Base-by-base conservation (phyloP, 495 filamentous ascomycete genomes). In the Trichoderma orchidacearum region DNA sequence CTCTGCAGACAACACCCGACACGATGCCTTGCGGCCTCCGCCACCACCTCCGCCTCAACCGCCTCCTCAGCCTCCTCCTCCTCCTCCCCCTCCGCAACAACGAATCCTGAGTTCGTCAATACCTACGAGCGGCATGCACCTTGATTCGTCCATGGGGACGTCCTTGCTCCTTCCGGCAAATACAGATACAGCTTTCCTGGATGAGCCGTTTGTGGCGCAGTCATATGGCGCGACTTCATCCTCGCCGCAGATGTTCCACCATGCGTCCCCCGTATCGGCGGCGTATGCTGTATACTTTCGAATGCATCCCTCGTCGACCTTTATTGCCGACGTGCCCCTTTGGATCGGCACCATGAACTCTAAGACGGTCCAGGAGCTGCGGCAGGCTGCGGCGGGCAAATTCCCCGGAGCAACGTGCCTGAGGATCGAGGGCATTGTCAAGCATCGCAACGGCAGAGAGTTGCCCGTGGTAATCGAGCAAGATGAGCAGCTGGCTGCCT, bases 401-500 rank as follows among this genome's bases (percentile, higher is more conserved):
- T 80, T 77, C 61, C 77, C 80, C 5, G 78, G 78, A 29, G 70
- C 75, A 0, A 58, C 75, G 27, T 76, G 86, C 30, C 66, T 71
- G 30, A 77, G 72, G 34, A 75, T 90, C 25, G 80, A 89, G 62
- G 87, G 86, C 2, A 62, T 87, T 12, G 75, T 86, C 51, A 79
- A 80, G 64, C 77, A 83, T 63, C 70, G 62, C 23, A 66, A 70
- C 27, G 72, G 71, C 35, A 81, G 77, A n/a, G 80, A 85, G 66
- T 66, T 82, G 53, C 64, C 66, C 5, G 74, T 84, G 63, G 63
- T 70, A 29, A 82, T 91, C 61, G 81, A 83, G 55, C 75, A 82
- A 30, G 85, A 89, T 62, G 80, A 80, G 45, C 85, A 90, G 68
- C 61, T 91, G 53, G 79, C 79, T 56, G 82, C 80, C 2, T 91